Conservation (phyloP, 805 yeast species). For the Kluyveromyces lactis region DNA sequence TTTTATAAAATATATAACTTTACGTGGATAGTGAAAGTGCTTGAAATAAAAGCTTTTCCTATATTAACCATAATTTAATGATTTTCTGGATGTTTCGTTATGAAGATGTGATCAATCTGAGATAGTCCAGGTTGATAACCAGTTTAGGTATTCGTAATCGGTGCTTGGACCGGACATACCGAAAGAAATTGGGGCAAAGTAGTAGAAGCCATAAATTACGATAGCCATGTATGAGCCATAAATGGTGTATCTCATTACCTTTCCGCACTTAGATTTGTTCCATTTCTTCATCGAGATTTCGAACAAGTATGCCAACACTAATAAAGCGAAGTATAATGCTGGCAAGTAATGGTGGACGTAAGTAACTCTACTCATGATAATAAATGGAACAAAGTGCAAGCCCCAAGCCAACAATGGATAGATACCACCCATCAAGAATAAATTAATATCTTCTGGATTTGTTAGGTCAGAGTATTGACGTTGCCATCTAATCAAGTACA, state of each 20-base stretch:
- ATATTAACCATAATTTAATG: too few relatives aligned
- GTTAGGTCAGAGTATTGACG: slow-evolving; percentile 64
- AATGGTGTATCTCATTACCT: slow-evolving; percentile 21
- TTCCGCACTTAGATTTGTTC: slow-evolving; percentile 23
- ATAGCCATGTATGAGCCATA: slow-evolving; percentile 35
- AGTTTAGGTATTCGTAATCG: slow-evolving; percentile 37
- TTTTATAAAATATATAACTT: too few relatives aligned
- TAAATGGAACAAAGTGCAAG: slow-evolving; percentile 66
- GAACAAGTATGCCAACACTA: slow-evolving; percentile 44
- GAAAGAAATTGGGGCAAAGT: slow-evolving; percentile 52
- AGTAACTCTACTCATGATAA: slow-evolving; percentile 78
- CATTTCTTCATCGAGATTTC: slow-evolving; percentile 36
- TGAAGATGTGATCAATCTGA: slow-evolving; percentile 9
- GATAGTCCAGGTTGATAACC: slow-evolving; percentile 43
- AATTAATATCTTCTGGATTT: slow-evolving; percentile 37
- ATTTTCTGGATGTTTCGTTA: too few relatives aligned
- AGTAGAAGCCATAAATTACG: slow-evolving; percentile 48
- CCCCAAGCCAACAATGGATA: slow-evolving; percentile 81
- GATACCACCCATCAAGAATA: slow-evolving; percentile 61
- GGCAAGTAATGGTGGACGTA: slow-evolving; percentile 83
- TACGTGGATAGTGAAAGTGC: too few relatives aligned
- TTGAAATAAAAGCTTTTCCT: too few relatives aligned
- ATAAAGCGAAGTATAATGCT: slow-evolving; percentile 68
- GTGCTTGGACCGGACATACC: slow-evolving; percentile 51
- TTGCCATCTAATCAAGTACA: slow-evolving; percentile 66